Evolutionary conservation across 805 yeast genomes (phyloP).

Genomic region (Lipomyces sp.): DNA sequence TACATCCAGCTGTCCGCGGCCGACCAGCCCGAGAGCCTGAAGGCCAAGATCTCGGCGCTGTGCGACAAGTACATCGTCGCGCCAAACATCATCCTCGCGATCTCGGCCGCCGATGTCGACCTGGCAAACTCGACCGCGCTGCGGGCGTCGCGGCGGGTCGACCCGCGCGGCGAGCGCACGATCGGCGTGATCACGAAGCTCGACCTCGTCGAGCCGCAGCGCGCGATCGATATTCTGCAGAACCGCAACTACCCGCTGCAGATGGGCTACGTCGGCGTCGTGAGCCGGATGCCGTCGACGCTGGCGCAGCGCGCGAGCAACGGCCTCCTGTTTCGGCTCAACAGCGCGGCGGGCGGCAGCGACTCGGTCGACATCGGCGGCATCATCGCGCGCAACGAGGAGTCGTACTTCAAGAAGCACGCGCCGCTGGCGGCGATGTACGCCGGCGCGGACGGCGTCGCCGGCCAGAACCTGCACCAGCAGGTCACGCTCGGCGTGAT

Average conservation of each 20-base stretch:
- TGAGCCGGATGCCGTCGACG: constrained; percentile 65
- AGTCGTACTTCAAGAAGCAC: constrained; percentile 59
- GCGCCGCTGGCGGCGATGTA: constrained; percentile 44
- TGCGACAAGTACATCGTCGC: constrained; percentile 83
- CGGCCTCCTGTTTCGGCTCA: constrained; percentile 13
- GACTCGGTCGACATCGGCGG: constrained; percentile 57
- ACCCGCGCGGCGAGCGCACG: constrained; percentile 92
- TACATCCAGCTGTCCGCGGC: constrained; percentile 96
- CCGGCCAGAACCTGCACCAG: constrained; percentile 2
- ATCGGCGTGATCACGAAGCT: constrained; percentile 94
- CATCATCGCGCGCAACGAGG: constrained; percentile 45
- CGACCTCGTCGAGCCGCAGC: constrained; percentile 77
- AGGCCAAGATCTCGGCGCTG: constrained; percentile 69
- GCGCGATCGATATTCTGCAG: constrained; percentile 63
- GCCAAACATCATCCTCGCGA: constrained; percentile 93
- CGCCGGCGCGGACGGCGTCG: not conserved
- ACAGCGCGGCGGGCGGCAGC: constrained; percentile 44
- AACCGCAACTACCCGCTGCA: constrained; percentile 83
- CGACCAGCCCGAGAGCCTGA: constrained; percentile 86
- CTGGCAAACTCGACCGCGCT: constrained; percentile 93
- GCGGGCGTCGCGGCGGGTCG: constrained; percentile 82
- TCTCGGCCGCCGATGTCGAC: constrained; percentile 97
- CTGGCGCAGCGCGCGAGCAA: constrained; percentile 4
- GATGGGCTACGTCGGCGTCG: constrained; percentile 99
- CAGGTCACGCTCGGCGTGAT: constrained; percentile 65